phyloP scores from a whole-genome alignment of 306 rosid genomes.

The Quercus rubra region DNA sequence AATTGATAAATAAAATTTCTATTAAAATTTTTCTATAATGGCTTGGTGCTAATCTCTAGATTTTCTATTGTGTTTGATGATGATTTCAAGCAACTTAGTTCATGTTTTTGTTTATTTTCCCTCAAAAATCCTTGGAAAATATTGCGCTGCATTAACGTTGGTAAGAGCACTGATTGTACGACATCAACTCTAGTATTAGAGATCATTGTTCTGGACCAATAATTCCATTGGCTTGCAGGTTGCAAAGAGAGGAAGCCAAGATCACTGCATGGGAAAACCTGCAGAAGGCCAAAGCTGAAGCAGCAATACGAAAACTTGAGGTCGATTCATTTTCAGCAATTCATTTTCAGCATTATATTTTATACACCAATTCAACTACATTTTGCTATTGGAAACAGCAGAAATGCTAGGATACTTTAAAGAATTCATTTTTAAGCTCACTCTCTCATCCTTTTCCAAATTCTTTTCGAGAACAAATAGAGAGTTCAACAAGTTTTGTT shows the following conservation, averaged over 20 bases:
- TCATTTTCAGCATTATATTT: not conserved
- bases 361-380: not conserved
- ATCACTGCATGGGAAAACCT: constrained; percentile 86
- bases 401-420: not conserved
- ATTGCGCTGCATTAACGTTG: no score
- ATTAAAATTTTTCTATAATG: no score
- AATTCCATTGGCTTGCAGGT: constrained; percentile 32
- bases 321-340: constrained; percentile 26
- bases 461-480: not conserved
- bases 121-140: no score
- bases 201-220: no score
- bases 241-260: constrained; percentile 80
- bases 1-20: no score
- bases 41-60: no score
- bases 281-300: constrained; percentile 93
- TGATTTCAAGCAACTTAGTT: no score
- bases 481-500: not conserved
- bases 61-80: no score
- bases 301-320: constrained; percentile 79
- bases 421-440: not conserved
- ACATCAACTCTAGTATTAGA: no score
- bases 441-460: not conserved
- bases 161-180: no score
- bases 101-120: no score
- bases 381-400: not conserved